Base-by-base conservation (phyloP, 225 moss, liverwort and hornwort genomes). In the Takakia lepidozioides region DNA sequence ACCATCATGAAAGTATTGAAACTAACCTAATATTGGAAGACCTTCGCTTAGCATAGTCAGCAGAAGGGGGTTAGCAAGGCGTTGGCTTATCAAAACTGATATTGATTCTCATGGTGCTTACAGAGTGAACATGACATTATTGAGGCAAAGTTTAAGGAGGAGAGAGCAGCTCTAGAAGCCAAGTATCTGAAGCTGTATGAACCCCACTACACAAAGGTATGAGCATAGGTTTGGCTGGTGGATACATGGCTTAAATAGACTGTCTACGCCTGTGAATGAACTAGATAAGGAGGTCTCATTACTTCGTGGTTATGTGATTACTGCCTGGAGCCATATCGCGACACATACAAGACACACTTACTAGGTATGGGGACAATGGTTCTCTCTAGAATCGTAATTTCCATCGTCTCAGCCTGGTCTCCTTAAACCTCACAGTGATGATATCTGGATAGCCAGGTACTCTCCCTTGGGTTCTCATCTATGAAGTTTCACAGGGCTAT, bases 161-260 rank as follows among this genome's bases (percentile, higher is more conserved):
- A 95, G 57, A 86, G 74, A 61, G 79, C 82, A 13, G 82, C 89
- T 14, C 75, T 95, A 52, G 93, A 95, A 66, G 89, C 84, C 11
- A 95, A 95, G 51, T 95, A 95, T 55, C 86, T 84, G 54, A 95
- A 95, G 70, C 20, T 95, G 19, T 95, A 95, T 1, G 80, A 89
- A 23, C 93, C 93, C 3, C 63, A 89, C 6, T 95, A 95, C 46
- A 58, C 24, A 24, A 85, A 83, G 89, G 85, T 83, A 65, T 25
- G 0, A 1, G 3, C 37, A 8, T 27, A 9, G 25, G 14, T 14
- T 30, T 2, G 4, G 10, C 18, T 51, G 27, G n/a, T n/a, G n/a
- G n/a, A n/a, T n/a, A n/a, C n/a, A n/a, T n/a, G n/a, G n/a, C n/a
- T n/a, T n/a, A n/a, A n/a, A n/a, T n/a, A n/a, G n/a, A n/a, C n/a